These are phyloP conservation scores for Aurantiochytrium sp. DNA, from an alignment of 108 stramenopile genomes.

Conservation along the genomic window DNA sequence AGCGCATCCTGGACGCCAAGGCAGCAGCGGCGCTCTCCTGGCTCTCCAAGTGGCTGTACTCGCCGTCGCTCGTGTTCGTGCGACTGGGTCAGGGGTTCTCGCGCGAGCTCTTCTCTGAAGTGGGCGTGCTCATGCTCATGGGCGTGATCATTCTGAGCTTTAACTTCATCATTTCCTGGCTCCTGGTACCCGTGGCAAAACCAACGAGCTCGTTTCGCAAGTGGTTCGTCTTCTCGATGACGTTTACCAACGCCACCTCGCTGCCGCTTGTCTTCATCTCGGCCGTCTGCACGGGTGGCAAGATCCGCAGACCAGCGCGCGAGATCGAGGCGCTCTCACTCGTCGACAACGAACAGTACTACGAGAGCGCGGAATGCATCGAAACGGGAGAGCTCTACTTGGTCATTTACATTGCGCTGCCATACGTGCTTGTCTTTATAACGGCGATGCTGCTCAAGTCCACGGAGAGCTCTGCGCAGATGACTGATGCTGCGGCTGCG, in stretches of 20 bases:
- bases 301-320: neutral
- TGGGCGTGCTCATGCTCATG: neutral
- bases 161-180: neutral
- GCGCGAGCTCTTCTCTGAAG: neutral
- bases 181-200: neutral
- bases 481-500: no score
- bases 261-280: constrained; percentile 2
- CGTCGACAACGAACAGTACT: neutral
- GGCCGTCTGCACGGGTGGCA: neutral
- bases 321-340: neutral
- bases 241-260: neutral
- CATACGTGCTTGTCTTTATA: neutral
- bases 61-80: neutral
- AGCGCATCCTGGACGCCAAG: neutral
- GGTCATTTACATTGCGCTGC: neutral
- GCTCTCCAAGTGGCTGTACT: neutral
- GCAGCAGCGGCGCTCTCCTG: neutral
- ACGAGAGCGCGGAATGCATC: neutral
- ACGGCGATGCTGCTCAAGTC: neutral
- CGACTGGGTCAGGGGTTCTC: neutral
- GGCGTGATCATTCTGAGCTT: neutral
- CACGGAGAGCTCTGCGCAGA: neutral
- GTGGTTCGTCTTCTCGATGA: neutral
- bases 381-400: neutral
- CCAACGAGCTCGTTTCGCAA: neutral